These are phyloP conservation scores for Calocera viscosa DNA, from an alignment of 768 basidiomycete species.

Conservation along the genomic window DNA sequence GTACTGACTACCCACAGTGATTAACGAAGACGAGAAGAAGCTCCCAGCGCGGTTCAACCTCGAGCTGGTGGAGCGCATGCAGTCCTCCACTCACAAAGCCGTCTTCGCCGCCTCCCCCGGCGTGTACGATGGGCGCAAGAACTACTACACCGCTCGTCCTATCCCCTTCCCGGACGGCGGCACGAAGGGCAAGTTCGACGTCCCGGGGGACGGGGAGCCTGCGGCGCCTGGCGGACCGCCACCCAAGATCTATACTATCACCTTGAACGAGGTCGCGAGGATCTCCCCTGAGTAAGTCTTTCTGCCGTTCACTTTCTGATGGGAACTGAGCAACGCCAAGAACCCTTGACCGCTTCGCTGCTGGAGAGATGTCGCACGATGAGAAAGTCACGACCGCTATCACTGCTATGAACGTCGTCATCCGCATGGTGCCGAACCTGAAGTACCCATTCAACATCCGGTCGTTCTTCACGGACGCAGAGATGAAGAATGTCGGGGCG, in stretches of 20 bases:
- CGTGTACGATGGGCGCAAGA: slow-evolving; percentile 72
- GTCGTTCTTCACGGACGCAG: slow-evolving; percentile 55
- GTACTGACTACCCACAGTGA: slow-evolving; percentile 34
- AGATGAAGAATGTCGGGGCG: slow-evolving; percentile 32
- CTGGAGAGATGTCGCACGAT: slow-evolving; percentile 53
- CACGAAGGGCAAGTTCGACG: slow-evolving; percentile 55
- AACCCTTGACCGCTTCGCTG: slow-evolving; percentile 49
- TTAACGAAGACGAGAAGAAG: slow-evolving; percentile 53
- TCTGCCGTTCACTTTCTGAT: not conserved
- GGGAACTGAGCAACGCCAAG: slow-evolving; percentile 27
- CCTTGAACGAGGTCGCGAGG: slow-evolving; percentile 43
- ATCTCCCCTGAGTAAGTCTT: slow-evolving; percentile 42
- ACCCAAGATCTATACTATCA: slow-evolving; percentile 55
- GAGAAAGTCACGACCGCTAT: slow-evolving; percentile 56
- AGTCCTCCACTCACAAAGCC: slow-evolving; percentile 38
- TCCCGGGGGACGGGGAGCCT: slow-evolving; percentile 36
- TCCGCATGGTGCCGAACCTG: slow-evolving; percentile 60
- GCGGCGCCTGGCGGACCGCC: slow-evolving; percentile 20
- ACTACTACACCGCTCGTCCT: slow-evolving; percentile 49
- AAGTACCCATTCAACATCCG: slow-evolving; percentile 59
- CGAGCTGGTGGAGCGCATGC: slow-evolving; percentile 53
- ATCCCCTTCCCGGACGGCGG: slow-evolving; percentile 45
- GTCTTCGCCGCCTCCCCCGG: slow-evolving; percentile 54
- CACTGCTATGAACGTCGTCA: slow-evolving; percentile 50
- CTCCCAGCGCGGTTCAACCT: slow-evolving; percentile 57